A percentile compares a stretch with the other conserved stretches of the same genome.
Conservation (phyloP, 1,284 basidiomycete genomes). For the Amylostereum areolatum region DNA sequence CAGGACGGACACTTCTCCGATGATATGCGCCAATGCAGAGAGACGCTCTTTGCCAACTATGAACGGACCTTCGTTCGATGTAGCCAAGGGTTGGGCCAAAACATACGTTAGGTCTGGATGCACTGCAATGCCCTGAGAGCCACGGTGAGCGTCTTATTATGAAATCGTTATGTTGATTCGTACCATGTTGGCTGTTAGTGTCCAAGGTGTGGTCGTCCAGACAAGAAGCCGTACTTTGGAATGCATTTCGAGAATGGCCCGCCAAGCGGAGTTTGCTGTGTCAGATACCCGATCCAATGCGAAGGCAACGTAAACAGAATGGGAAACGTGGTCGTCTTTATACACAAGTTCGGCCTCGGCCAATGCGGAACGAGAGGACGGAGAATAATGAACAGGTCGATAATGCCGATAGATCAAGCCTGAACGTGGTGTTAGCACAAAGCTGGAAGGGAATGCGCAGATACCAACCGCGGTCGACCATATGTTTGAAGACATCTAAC, state of each 20-base stretch:
- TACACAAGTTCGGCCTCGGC: slow-evolving; percentile 96
- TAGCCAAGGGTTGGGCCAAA: slow-evolving; percentile 38
- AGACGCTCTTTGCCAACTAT: slow-evolving; percentile 74
- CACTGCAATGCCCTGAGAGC: slow-evolving; percentile 76
- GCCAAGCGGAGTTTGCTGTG: slow-evolving; percentile 18
- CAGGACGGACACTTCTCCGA: slow-evolving; percentile 48
- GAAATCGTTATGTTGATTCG: neutral
- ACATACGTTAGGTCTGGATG: slow-evolving; percentile 71
- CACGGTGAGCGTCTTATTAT: slow-evolving; percentile 4
- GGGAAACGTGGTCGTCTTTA: slow-evolving; percentile 83
- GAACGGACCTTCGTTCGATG: slow-evolving; percentile 29
- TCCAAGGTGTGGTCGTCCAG: slow-evolving; percentile 99
- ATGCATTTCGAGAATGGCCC: slow-evolving; percentile 13
- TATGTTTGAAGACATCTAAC: slow-evolving; percentile 79
- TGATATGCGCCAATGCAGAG: slow-evolving; percentile 39
- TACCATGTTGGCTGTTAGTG: slow-evolving; percentile 92
- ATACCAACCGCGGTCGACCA: slow-evolving; percentile 75
- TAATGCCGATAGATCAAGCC: slow-evolving; percentile 84
- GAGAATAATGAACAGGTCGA: slow-evolving; percentile 93
- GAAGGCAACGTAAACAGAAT: slow-evolving; percentile 86
- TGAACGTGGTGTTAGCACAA: slow-evolving; percentile 16
- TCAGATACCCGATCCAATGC: slow-evolving; percentile 34
- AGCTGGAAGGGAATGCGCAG: too few relatives aligned
- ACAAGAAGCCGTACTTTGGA: slow-evolving; percentile 59
- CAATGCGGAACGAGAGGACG: slow-evolving; percentile 89